Percentiles rank a stretch among this genome's conserved stretches.
Evolutionary conservation across 176 grass and related monocot species (phyloP).

Genomic region (Avena sativa): DNA sequence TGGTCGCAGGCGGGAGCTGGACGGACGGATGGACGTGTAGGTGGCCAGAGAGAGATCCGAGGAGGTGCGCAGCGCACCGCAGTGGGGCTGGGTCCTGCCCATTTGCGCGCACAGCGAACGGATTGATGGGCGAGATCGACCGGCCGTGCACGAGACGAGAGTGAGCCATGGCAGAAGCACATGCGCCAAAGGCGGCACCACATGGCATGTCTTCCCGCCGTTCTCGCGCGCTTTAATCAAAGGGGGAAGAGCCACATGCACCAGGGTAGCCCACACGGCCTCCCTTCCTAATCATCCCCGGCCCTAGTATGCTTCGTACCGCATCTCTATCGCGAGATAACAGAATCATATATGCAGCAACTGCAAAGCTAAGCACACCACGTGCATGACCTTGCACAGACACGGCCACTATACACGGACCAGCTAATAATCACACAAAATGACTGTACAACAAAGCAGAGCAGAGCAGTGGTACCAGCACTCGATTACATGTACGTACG

Average conservation of each 20-base stretch:
- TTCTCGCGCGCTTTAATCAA: slow-evolving; percentile 44
- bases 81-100: slow-evolving; percentile 18
- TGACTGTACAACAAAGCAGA: not conserved
- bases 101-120: slow-evolving; percentile 31
- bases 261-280: slow-evolving; percentile 41
- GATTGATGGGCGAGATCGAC: not conserved
- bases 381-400: slow-evolving; percentile 30
- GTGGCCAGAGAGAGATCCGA: not conserved
- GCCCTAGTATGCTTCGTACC: too few relatives aligned
- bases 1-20: not conserved
- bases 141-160: not conserved
- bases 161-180: slow-evolving; percentile 32
- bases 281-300: slow-evolving; percentile 30
- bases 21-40: not conserved
- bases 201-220: slow-evolving; percentile 42
- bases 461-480: not conserved
- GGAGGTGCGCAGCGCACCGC: not conserved
- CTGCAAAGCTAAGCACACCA: slow-evolving; percentile 38
- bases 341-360: not conserved
- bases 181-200: slow-evolving; percentile 46
- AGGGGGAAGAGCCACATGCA: slow-evolving; percentile 27
- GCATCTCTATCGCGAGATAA: not conserved
- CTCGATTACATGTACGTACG: not conserved
- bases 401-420: not conserved
- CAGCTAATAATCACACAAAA: slow-evolving; percentile 15